Base-by-base conservation (phyloP, 495 filamentous ascomycete species). In the Aspergillus sparsus region DNA sequence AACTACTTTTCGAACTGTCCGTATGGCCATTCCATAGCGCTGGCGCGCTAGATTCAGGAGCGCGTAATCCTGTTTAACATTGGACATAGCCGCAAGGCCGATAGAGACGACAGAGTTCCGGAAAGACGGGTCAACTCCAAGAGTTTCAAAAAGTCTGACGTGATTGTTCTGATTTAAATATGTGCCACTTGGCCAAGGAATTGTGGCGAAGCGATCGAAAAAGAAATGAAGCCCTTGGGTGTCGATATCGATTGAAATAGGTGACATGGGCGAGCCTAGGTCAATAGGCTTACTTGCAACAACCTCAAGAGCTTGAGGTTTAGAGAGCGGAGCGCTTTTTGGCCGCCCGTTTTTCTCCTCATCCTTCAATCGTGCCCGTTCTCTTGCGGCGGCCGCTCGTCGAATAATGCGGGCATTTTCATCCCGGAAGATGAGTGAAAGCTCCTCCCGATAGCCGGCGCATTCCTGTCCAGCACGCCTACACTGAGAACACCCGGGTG, bases 321-420 rank as follows among this genome's bases (percentile, higher is more conserved):
- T n/a, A 16, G n/a, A 16, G 9, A 11, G 16, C 9, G 45, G 18
- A 49, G 49, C 4, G 18, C 11, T 5, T 12, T 34, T 12, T 12
- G 8, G 12, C 10, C 15, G 7, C 49, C 34, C 21, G 4, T 16
- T 31, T 51, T 11, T 34, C 21, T 51, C 15, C 10, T 49, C 49
- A 12, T 45, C n/a, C 49, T 53, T 53, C 7, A 16, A 50, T 33
- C n/a, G 16, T 13, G 57, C 31, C 15, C 41, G 37, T 46, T 47
- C 49, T 46, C 53, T 46, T 9, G 49, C 57, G 16, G 57, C 57
- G 13, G 35, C 41, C 6, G 49, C 47, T 33, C 36, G 36, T 13
- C 57, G 57, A 35, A 59, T 58, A 13, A 31, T 58, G 5, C 56
- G 56, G 18, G 49, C 56, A 34, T 59, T 59, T 49, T 59, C 57